phyloP scores from a whole-genome alignment of 768 basidiomycete species.

The Sutorius australiensis region DNA sequence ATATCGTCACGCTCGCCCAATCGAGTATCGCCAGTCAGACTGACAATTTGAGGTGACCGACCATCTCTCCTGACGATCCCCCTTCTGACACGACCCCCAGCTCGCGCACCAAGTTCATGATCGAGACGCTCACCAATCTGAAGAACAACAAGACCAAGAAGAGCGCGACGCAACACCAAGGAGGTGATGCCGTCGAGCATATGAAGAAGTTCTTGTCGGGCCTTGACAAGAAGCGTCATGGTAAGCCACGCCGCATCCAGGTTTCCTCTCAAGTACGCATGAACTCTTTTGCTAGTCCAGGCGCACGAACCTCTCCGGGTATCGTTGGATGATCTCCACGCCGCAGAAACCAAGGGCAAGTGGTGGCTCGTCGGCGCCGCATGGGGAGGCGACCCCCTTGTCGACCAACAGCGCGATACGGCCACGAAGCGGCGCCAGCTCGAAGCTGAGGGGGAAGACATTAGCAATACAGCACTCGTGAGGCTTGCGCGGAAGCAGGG shows the following conservation, averaged over 20 bases:
- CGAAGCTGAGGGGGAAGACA: conserved; percentile 30
- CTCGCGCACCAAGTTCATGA: conserved; percentile 91
- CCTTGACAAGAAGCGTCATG: conserved; percentile 71
- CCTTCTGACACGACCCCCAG: conserved; percentile 36
- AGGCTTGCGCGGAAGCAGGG: conserved; percentile 92
- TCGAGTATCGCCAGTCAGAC: conserved; percentile 56
- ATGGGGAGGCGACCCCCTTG: conserved; percentile 89
- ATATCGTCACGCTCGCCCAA: conserved; percentile 84
- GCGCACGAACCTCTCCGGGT: conserved; percentile 85
- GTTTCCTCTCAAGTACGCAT: not conserved
- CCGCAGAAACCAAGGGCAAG: conserved; percentile 83
- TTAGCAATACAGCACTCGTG: conserved; percentile 44
- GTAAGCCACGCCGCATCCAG: conserved; percentile 33
- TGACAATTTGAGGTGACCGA: conserved; percentile 46
- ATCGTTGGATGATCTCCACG: conserved; percentile 78
- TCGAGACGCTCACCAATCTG: conserved; percentile 87
- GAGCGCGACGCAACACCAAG: conserved; percentile 61
- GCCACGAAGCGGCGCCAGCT: conserved; percentile 13
- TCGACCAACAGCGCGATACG: conserved; percentile 54
- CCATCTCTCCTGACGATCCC: not conserved
- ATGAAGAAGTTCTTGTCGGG: conserved; percentile 86
- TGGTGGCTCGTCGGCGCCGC: conserved; percentile 99
- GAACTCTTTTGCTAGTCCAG: conserved; percentile 49
- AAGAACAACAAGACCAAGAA: conserved; percentile 86
- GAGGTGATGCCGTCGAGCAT: conserved; percentile 70